Base-by-base conservation (phyloP, 2,329 filamentous ascomycete species). In the Colletotrichum truncatum region DNA sequence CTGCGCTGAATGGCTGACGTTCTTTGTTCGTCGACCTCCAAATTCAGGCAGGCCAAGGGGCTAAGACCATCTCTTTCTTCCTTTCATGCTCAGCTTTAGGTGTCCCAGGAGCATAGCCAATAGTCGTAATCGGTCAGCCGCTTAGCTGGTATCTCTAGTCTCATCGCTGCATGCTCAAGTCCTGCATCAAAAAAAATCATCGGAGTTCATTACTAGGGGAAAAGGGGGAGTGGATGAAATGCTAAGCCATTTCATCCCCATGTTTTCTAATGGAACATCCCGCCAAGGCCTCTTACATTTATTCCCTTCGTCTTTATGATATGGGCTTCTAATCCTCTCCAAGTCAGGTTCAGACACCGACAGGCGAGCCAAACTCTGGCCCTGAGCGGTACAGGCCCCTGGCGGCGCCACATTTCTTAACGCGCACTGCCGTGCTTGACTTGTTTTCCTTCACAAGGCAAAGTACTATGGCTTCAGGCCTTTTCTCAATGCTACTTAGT, bases 351-450 rank as follows among this genome's bases (percentile, higher is more conserved):
- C 46, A 53, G 43, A 60, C 25, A 48, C 39, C 12, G 30, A 55
- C 41, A 51, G 21, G n/a, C 63, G 34, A 51, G 25, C 63, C 34
- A 62, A 38, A 49, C 43, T 60, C 34, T 64, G 54, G 48, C 56
- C 12, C 55, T 59, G 55, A 34, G 41, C 61, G 55, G 61, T 53
- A 64, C 55, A 18, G 59, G 18, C 43, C 52, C 59, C 39, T n/a
- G 39, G 52, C 52, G 32, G 52, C 59, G 59, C 34, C 36, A 43
- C 49, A 32, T 30, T 39, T 34, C 46, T 46, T 18, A 30, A 38
- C 39, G 30, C 55, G 51, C 39, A 14, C 26, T 56, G 53, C 52
- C 52, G 34, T 55, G 52, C 25, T 32, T 32, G 18, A 26, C 41
- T 14, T 39, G 45, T 26, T 18, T 43, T 23, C 16, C 16, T 25